phyloP scores from a whole-genome alignment of 192 early-diverging fungal genomes.

The Chytriomyces hyalinus region DNA sequence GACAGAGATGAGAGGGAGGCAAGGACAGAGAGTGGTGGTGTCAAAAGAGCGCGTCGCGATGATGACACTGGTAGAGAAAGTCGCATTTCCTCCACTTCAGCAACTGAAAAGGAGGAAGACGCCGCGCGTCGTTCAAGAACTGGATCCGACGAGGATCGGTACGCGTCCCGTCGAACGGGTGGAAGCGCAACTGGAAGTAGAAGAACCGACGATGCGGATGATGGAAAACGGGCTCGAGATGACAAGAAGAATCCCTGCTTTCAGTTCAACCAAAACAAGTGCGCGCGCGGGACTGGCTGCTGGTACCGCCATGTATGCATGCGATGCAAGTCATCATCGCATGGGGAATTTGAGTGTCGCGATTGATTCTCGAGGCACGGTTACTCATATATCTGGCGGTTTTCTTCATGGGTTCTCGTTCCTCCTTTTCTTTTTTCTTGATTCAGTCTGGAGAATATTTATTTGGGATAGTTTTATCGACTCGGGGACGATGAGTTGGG shows the following conservation, averaged over 20 bases:
- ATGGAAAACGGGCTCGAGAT: not conserved
- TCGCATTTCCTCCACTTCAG: too few relatives aligned
- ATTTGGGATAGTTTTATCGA: too few relatives aligned
- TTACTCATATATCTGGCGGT: too few relatives aligned
- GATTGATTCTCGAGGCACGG: not conserved
- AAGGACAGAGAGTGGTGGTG: not conserved
- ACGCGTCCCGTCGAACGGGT: too few relatives aligned
- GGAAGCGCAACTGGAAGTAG: not conserved
- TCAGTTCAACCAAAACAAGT: conserved; percentile 26
- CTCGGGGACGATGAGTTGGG: too few relatives aligned
- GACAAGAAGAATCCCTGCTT: conserved; percentile 32
- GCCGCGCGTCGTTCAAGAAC: too few relatives aligned
- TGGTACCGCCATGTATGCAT: conserved; percentile 36
- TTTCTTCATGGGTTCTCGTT: too few relatives aligned
- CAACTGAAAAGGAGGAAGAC: too few relatives aligned
- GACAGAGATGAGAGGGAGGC: not conserved
- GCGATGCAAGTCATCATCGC: conserved; percentile 23
- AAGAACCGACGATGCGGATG: not conserved
- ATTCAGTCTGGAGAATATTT: too few relatives aligned
- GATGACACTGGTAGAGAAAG: not conserved
- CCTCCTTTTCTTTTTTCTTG: too few relatives aligned
- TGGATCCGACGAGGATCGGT: too few relatives aligned
- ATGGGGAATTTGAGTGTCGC: conserved; percentile 34
- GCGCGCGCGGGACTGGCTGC: conserved; percentile 18
- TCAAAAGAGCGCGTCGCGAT: not conserved